Conservation (phyloP, 179 eudicot species). For the Carnegiea gigantea region DNA sequence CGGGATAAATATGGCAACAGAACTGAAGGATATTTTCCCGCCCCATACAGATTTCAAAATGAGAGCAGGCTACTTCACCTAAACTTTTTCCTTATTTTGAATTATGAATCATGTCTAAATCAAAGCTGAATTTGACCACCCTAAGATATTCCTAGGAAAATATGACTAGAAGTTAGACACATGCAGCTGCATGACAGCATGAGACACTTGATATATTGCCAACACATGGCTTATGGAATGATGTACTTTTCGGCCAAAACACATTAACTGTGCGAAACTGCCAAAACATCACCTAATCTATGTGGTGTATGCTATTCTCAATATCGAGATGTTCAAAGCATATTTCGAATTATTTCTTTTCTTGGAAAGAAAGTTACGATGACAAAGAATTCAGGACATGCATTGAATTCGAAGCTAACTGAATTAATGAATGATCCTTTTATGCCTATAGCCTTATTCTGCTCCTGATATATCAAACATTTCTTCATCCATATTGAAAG, state of each 20-base stretch:
- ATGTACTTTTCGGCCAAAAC: no score
- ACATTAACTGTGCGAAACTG: no score
- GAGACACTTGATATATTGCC: background rate
- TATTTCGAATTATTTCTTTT: background rate
- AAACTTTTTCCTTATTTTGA: background rate
- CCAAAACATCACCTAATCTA: background rate
- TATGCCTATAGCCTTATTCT: background rate
- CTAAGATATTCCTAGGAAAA: background rate
- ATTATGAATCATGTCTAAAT: background rate
- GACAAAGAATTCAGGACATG: background rate
- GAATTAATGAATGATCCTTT: background rate
- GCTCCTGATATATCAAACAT: background rate
- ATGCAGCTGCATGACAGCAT: no score
- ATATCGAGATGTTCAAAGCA: background rate
- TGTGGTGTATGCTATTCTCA: background rate
- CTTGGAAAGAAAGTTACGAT: background rate
- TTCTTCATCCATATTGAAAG: background rate
- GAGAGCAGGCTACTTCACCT: background rate
- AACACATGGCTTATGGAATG: background rate
- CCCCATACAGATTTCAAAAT: background rate
- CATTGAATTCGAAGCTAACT: background rate
- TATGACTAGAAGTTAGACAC: background rate
- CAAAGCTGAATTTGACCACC: background rate
- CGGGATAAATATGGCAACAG: background rate
- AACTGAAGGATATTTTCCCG: background rate